phyloP scores from a whole-genome alignment of 2,329 filamentous ascomycete genomes.

The Colletotrichum godetiae region DNA sequence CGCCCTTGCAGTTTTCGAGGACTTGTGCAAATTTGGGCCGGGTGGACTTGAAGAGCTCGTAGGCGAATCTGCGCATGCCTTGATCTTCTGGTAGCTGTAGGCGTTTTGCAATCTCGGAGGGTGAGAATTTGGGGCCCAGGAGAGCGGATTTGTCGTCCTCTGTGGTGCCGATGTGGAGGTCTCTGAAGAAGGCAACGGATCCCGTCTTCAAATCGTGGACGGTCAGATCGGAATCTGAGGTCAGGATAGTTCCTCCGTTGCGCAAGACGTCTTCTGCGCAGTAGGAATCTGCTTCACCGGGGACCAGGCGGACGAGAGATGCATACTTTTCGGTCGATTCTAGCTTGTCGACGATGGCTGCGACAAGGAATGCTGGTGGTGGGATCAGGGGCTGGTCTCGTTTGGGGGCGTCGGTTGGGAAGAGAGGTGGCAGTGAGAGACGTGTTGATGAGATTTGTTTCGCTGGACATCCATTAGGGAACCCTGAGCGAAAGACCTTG shows the following conservation, averaged over 20 bases:
- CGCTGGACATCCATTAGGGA: constrained; percentile 40
- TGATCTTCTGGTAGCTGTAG: constrained; percentile 51
- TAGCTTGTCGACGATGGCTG: constrained; percentile 79
- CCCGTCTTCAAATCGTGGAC: constrained; percentile 77
- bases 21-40: constrained; percentile 38
- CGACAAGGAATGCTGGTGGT: constrained; percentile 77
- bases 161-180: constrained; percentile 58
- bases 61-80: constrained; percentile 49
- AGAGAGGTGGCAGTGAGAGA: constrained; percentile 36
- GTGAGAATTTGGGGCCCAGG: constrained; percentile 41
- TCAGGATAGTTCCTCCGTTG: constrained; percentile 71
- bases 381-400: constrained; percentile 57
- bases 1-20: constrained; percentile 28
- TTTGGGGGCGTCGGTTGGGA: constrained; percentile 38
- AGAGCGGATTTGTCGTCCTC: constrained; percentile 35
- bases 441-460: constrained; percentile 36
- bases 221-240: constrained; percentile 88
- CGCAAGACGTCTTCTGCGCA: constrained; percentile 75
- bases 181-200: constrained; percentile 75
- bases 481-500: constrained; percentile 54
- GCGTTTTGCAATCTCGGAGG: constrained; percentile 51
- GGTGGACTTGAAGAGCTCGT: constrained; percentile 46
- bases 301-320: constrained; percentile 68
- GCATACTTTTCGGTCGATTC: constrained; percentile 54
- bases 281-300: constrained; percentile 86